Evolutionary conservation across 768 basidiomycete species (phyloP).

Genomic region (Sutorius australiensis): DNA sequence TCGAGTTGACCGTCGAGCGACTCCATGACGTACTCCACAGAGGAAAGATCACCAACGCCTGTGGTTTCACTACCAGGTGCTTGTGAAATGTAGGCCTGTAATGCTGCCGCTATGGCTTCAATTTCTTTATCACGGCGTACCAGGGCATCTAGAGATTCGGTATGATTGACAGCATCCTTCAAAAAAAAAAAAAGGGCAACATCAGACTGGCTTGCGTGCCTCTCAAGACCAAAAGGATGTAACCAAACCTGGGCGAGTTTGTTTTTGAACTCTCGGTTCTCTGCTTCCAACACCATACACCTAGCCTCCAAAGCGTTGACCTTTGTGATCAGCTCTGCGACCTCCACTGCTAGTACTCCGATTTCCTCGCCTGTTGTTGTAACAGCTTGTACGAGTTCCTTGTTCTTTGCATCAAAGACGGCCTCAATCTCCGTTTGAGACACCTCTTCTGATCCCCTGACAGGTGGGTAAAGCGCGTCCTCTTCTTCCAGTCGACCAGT

Average conservation of each 20-base stretch:
- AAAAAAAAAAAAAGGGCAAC: neutral
- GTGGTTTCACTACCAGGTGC: conserved; percentile 8
- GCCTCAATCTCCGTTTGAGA: conserved; percentile 24
- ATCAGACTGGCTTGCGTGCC: neutral
- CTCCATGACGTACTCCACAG: conserved; percentile 30
- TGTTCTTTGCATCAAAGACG: conserved; percentile 23
- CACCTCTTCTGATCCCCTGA: conserved; percentile 14
- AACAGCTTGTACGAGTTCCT: conserved; percentile 15
- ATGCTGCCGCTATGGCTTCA: conserved; percentile 29
- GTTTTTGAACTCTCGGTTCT: conserved; percentile 27
- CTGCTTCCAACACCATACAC: conserved; percentile 22
- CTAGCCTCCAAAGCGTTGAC: conserved; percentile 21
- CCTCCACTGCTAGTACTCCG: conserved; percentile 27
- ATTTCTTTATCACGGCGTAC: conserved; percentile 25
- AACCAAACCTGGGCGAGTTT: conserved; percentile 26
- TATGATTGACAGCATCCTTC: conserved; percentile 14
- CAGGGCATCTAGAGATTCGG: conserved; percentile 11
- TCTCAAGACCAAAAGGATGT: neutral
- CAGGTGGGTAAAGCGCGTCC: conserved; percentile 19
- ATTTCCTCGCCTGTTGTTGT: conserved; percentile 28
- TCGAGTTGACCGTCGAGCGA: conserved; percentile 24
- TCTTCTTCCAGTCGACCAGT: conserved; percentile 29
- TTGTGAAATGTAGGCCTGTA: conserved; percentile 33
- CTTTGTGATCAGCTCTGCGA: conserved; percentile 32
- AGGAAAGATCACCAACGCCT: conserved; percentile 17